phyloP scores from a whole-genome alignment of 2,329 filamentous ascomycete species.

The Trichophyton simii region DNA sequence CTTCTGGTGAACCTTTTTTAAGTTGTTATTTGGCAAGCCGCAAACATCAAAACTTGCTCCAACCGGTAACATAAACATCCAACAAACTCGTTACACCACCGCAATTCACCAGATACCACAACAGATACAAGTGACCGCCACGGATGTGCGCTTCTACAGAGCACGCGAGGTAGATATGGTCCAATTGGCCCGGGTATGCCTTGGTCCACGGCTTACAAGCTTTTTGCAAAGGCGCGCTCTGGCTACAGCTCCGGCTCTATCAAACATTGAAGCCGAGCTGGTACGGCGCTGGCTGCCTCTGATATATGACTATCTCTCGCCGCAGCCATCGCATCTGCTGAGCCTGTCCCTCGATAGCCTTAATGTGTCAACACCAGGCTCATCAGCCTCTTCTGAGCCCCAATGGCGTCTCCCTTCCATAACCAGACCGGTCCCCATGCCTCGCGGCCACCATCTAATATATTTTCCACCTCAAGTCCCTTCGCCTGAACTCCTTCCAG shows the following conservation, averaged over 20 bases:
- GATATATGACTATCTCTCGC: constrained; percentile 46
- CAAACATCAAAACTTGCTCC: neutral
- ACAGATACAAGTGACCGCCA: neutral
- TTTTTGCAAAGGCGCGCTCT: neutral
- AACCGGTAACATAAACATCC: neutral
- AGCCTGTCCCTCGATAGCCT: constrained; percentile 48
- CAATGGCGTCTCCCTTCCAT: constrained; percentile 22
- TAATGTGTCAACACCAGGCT: constrained; percentile 27
- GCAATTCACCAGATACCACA: neutral
- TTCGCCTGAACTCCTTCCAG: constrained; percentile 52
- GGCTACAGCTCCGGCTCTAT: neutral
- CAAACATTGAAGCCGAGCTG: constrained; percentile 21
- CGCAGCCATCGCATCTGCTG: constrained; percentile 54
- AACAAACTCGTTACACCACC: neutral
- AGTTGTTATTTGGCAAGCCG: neutral
- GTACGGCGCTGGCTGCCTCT: constrained; percentile 38
- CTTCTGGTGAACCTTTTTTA: neutral
- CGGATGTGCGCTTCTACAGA: neutral
- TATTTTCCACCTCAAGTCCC: constrained; percentile 68
- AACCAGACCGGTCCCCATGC: constrained; percentile 19
- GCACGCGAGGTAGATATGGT: neutral
- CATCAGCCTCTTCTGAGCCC: constrained; percentile 15
- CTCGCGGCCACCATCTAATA: constrained; percentile 61
- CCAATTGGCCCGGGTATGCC: neutral
- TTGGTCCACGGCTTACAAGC: neutral